Conservation (phyloP, 2,329 filamentous ascomycete genomes). For the Pseudofabraea citricarpa region DNA sequence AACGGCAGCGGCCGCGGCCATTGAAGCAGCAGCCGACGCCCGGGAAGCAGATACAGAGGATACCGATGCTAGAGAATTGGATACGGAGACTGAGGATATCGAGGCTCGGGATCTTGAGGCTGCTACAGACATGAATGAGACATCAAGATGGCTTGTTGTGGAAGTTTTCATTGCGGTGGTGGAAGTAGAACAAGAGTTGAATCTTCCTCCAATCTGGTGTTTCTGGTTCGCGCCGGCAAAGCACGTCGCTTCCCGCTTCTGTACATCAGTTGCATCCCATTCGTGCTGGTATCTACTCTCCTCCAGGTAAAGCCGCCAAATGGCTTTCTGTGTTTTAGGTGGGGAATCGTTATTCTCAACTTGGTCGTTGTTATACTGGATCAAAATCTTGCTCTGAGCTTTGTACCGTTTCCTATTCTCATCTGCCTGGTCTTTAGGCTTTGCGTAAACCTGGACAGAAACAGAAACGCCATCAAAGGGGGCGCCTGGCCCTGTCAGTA, state of each 20-base stretch:
- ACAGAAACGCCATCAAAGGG: too few relatives aligned
- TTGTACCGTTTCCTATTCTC: neutral
- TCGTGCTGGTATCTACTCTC: neutral
- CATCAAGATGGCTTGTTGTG: neutral
- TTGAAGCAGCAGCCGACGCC: neutral
- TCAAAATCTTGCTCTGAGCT: neutral
- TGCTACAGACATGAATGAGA: neutral
- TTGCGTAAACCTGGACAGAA: too few relatives aligned
- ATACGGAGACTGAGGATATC: too few relatives aligned
- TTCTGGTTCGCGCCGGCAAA: neutral
- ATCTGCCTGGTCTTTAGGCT: too few relatives aligned
- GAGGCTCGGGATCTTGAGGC: too few relatives aligned
- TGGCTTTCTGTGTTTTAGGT: neutral
- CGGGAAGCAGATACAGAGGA: neutral
- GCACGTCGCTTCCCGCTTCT: neutral
- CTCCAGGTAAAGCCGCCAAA: neutral
- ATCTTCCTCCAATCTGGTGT: neutral
- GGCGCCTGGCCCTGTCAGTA: too few relatives aligned
- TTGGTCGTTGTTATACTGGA: neutral
- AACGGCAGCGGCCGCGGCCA: neutral
- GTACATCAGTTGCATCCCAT: neutral
- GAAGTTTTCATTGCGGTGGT: neutral
- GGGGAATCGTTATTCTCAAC: neutral
- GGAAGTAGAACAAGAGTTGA: neutral
- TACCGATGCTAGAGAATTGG: neutral